These are phyloP conservation scores for Botrytis hyacinthi DNA, from an alignment of 2,329 filamentous ascomycete species.

Conservation along the genomic window DNA sequence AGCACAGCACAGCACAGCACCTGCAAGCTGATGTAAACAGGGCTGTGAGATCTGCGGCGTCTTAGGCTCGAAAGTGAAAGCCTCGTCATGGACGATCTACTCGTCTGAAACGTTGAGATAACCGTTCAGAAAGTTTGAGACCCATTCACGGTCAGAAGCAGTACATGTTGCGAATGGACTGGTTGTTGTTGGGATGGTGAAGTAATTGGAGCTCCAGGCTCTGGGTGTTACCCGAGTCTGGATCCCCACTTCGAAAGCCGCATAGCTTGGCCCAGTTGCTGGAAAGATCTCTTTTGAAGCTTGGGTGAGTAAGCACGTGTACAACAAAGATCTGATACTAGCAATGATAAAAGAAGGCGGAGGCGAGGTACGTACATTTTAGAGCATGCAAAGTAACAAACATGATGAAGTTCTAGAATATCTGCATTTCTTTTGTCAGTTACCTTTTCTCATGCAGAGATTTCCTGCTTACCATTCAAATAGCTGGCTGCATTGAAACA, in stretches of 20 bases:
- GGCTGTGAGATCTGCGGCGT: neutral
- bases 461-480: neutral
- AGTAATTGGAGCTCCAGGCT: constrained; percentile 54
- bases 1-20: neutral
- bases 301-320: neutral
- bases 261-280: neutral
- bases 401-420: neutral
- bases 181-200: constrained; percentile 70
- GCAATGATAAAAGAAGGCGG: too few relatives aligned
- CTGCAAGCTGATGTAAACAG: constrained; percentile 7
- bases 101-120: neutral
- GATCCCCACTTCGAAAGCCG: constrained; percentile 54
- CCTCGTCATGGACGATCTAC: neutral
- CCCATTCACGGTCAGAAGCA: neutral
- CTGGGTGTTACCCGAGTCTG: constrained; percentile 56
- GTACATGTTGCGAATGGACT: constrained; percentile 57
- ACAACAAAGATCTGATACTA: neutral
- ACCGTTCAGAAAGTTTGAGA: neutral
- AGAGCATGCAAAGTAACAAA: neutral
- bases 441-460: neutral
- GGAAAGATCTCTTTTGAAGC: neutral
- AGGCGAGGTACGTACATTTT: neutral
- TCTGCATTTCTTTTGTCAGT: neutral
- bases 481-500: too few relatives aligned
- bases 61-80: neutral